These are phyloP conservation scores for Datisca glomerata DNA, from an alignment of 306 rosid genomes.

Conservation along the genomic window DNA sequence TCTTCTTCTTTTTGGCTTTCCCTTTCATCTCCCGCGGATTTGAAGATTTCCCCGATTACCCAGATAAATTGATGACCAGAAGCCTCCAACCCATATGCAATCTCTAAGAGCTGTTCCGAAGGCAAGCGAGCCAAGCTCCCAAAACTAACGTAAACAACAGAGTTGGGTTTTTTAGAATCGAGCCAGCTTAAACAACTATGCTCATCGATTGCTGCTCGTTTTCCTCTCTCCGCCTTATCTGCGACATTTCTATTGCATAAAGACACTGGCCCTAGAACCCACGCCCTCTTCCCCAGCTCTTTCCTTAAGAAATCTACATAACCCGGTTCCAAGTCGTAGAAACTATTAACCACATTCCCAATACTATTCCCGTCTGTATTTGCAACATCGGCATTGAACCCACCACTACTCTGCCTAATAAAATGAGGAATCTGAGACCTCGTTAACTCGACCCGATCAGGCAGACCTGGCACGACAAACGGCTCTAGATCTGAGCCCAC, in stretches of 20 bases:
- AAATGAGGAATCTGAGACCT: slow-evolving; percentile 1
- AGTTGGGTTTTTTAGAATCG: slow-evolving; percentile 14
- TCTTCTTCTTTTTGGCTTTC: not conserved
- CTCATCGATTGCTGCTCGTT: slow-evolving; percentile 14
- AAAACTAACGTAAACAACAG: slow-evolving; percentile 27
- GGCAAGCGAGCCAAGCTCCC: slow-evolving; percentile 19
- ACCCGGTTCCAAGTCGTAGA: slow-evolving; percentile 17
- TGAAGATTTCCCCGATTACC: slow-evolving; percentile 8
- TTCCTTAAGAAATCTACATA: slow-evolving; percentile 12
- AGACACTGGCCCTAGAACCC: slow-evolving; percentile 22
- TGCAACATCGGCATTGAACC: not conserved
- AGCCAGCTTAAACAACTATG: slow-evolving; percentile 23
- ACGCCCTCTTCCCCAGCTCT: slow-evolving; percentile 11
- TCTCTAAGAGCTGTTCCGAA: slow-evolving; percentile 13
- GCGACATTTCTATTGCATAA: slow-evolving; percentile 9
- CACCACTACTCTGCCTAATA: not conserved
- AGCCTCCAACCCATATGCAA: slow-evolving; percentile 16
- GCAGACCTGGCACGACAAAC: slow-evolving; percentile 12
- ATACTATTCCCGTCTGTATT: slow-evolving; percentile 3
- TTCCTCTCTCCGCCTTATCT: slow-evolving; percentile 18
- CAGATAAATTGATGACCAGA: slow-evolving; percentile 8
- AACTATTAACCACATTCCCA: slow-evolving; percentile 18
- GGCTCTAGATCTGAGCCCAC: slow-evolving; percentile 11
- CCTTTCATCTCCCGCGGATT: not conserved
- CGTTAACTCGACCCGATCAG: slow-evolving; percentile 4